These are phyloP conservation scores for Diplotaxis tenuifolia DNA, from an alignment of 345 rosid genomes.

Conservation along the genomic window DNA sequence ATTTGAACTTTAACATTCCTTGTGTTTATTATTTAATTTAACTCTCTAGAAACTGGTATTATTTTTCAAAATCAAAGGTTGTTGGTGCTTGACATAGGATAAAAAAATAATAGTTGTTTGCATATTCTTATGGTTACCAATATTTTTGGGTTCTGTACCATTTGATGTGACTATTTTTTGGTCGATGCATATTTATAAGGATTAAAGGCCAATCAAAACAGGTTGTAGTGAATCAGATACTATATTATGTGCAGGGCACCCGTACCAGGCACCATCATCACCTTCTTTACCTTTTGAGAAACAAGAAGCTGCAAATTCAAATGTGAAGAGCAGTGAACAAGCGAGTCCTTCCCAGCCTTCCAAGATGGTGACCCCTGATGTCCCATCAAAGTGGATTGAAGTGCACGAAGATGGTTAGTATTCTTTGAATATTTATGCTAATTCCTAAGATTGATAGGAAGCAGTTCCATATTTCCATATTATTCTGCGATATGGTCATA, in stretches of 20 bases:
- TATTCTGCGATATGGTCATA: not conserved
- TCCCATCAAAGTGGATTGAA: slow-evolving; percentile 23
- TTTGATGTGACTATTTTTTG: not conserved
- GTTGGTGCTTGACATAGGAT: not conserved
- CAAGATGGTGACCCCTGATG: slow-evolving; percentile 30
- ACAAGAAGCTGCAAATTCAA: slow-evolving; percentile 16
- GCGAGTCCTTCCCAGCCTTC: slow-evolving; percentile 17
- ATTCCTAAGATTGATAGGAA: not conserved
- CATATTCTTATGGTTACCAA: not conserved
- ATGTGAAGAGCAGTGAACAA: slow-evolving; percentile 10
- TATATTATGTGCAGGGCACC: slow-evolving; percentile 22
- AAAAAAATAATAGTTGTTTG: not conserved
- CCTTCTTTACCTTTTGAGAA: slow-evolving; percentile 15
- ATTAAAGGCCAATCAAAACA: not conserved
- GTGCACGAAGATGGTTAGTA: slow-evolving; percentile 30
- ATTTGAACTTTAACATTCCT: not conserved
- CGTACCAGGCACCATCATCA: not conserved
- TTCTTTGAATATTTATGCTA: not conserved
- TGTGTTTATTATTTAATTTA: not conserved
- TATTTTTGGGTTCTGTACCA: not conserved
- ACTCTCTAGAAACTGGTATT: not conserved
- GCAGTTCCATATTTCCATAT: not conserved
- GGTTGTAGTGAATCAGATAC: not conserved
- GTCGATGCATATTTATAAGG: not conserved
- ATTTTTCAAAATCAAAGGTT: not conserved